Evolutionary conservation across 352 stramenopile species (phyloP), one percentile per base, ranked within the genome.

Genomic region (Stramenopiles sp.): DNA sequence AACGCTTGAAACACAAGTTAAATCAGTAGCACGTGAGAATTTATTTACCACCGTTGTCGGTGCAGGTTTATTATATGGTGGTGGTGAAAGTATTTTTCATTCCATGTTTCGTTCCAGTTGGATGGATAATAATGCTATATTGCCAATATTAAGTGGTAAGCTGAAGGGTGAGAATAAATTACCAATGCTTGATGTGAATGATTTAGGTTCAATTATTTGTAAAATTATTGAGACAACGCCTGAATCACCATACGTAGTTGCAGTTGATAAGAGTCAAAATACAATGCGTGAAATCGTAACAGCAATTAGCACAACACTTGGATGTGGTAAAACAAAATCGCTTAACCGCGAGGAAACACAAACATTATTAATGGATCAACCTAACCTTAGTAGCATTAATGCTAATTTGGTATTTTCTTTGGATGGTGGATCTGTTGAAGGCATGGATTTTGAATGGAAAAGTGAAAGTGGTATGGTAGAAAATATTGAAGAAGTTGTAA

Each of bases 141-240:
- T 53, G 38, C 38, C 38, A 4, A 53, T 53, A 4, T 53, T 53
- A 53, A 53, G 38, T 53, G 38, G 38, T 53, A 53, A 82, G 29
- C 7, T 53, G 4, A 78, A 82, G 6, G 86, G 88, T 13, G 82
- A 83, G 6, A 92, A 94, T 78, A 30, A 91, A 43, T 63, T 94
- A 33, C 90, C 90, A 27, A 93, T 90, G 84, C 89, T 94, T 79
- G 90, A 88, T 78, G 84, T 94, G 7, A 90, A 88, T 79, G 90
- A 94, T 78, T 78, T 92, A n/a, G 89, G 86, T 1, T 80, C 86
- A 6, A 79, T 92, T 29, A 53, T 53, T 53, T 53, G 38, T 13
- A 53, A 53, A 53, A 53, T 53, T 53, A 53, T 53, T 53, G 38
- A 53, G 13, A 53, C 4, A 4, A 53, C 38, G 38, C 38, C 38